phyloP scores from a whole-genome alignment of 352 stramenopile genomes.

The Globisporangium spiculum region DNA sequence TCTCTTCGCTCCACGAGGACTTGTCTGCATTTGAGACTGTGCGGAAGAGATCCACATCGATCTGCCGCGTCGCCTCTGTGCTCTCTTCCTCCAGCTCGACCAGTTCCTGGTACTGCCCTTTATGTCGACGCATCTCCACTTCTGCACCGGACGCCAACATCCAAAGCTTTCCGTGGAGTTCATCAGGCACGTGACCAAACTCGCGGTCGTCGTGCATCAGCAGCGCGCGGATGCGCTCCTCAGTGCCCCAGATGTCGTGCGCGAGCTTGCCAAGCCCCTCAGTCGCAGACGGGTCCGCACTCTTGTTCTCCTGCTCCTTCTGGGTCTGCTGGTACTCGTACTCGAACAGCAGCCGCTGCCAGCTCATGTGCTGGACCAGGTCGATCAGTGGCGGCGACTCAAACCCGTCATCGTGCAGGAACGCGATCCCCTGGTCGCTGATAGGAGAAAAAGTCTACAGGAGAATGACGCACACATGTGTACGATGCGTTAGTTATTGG shows the following conservation, averaged over 20 bases:
- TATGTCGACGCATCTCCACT: conserved; percentile 58
- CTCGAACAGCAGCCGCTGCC: conserved; percentile 57
- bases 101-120: conserved; percentile 54
- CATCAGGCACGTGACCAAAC: conserved; percentile 49
- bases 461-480: neutral
- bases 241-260: conserved; percentile 75
- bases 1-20: conserved; percentile 55
- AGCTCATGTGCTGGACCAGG: conserved; percentile 55
- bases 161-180: conserved; percentile 79
- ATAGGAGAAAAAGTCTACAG: conserved; percentile 41
- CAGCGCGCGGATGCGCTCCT: conserved; percentile 75
- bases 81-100: conserved; percentile 48
- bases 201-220: conserved; percentile 60
- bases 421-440: conserved; percentile 37
- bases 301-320: conserved; percentile 36
- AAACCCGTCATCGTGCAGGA: conserved; percentile 39
- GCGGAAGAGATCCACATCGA: conserved; percentile 81
- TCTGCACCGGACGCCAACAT: conserved; percentile 71
- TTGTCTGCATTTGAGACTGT: conserved; percentile 71
- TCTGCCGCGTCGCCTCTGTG: conserved; percentile 75
- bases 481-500: neutral
- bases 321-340: conserved; percentile 66
- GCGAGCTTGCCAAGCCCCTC: conserved; percentile 64
- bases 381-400: conserved; percentile 44
- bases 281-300: conserved; percentile 28